Percentiles rank a stretch among this genome's conserved stretches.
phyloP scores from a whole-genome alignment of 2,329 filamentous ascomycete genomes.

The Delphinella strobiligena region DNA sequence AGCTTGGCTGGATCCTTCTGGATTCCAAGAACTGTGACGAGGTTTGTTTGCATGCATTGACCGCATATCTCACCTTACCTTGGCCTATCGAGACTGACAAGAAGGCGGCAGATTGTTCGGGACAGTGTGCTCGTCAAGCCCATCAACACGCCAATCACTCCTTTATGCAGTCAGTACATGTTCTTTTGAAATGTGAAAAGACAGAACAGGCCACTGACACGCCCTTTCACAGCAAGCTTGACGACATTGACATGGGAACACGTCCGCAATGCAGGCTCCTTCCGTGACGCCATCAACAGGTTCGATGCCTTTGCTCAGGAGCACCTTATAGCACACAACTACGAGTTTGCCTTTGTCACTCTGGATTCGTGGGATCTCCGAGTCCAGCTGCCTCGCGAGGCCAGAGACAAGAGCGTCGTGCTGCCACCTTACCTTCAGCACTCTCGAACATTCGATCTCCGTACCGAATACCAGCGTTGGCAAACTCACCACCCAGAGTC shows the following conservation, averaged over 20 bases:
- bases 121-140: constrained; percentile 97
- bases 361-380: constrained; percentile 97
- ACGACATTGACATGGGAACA: constrained; percentile 99
- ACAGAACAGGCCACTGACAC: no score
- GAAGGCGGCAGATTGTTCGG: constrained; percentile 60
- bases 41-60: no score
- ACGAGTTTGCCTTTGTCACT: constrained; percentile 96
- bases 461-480: constrained; percentile 96
- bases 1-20: constrained; percentile 94
- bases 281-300: constrained; percentile 89
- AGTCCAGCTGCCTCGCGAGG: constrained; percentile 92
- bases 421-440: constrained; percentile 95
- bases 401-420: constrained; percentile 94
- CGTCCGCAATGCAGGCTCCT: constrained; percentile 91
- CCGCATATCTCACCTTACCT: no score
- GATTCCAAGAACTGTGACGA: constrained; percentile 87
- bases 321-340: constrained; percentile 77
- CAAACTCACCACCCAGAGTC: constrained; percentile 97
- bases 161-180: constrained; percentile 97
- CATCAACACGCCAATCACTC: constrained; percentile 96
- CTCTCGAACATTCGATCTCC: constrained; percentile 90
- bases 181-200: no score
- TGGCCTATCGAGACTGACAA: constrained; percentile 7
- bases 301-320: constrained; percentile 92
- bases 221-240: constrained; percentile 84